A percentile compares a stretch with the other conserved stretches of the same genome.
Conservation (phyloP, 2,329 filamentous ascomycete genomes). For the Penicillium sp. region DNA sequence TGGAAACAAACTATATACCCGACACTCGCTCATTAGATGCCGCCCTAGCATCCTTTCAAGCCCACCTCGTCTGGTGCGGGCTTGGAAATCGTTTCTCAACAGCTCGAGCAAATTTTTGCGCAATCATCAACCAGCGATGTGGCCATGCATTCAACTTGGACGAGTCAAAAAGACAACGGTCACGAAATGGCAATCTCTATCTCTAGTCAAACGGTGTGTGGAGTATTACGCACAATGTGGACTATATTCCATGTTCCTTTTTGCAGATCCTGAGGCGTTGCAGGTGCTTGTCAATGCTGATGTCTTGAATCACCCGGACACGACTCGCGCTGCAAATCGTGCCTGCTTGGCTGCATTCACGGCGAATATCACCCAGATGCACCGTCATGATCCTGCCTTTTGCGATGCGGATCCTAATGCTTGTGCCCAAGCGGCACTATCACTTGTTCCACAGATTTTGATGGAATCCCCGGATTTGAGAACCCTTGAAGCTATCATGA, state of each 20-base stretch:
- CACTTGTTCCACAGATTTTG: background rate
- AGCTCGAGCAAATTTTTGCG: slow-evolving; percentile 27
- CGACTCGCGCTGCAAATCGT: slow-evolving; percentile 21
- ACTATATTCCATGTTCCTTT: background rate
- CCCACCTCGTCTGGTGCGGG: slow-evolving; percentile 31
- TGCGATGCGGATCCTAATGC: slow-evolving; percentile 29
- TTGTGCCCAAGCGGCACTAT: slow-evolving; percentile 10
- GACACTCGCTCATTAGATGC: slow-evolving; percentile 1
- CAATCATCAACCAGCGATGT: slow-evolving; percentile 18
- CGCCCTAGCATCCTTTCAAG: slow-evolving; percentile 28
- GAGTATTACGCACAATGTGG: background rate
- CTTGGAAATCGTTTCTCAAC: slow-evolving; percentile 27
- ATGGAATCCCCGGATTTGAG: background rate
- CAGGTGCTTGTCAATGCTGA: slow-evolving; percentile 25
- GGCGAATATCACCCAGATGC: slow-evolving; percentile 32
- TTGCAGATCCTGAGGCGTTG: slow-evolving; percentile 7
- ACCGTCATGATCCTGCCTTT: slow-evolving; percentile 31
- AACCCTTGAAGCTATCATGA: background rate
- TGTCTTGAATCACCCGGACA: slow-evolving; percentile 20
- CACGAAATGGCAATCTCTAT: background rate
- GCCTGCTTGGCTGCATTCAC: slow-evolving; percentile 34
- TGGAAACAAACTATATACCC: background rate
- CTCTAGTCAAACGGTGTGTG: background rate
- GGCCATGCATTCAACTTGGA: background rate
- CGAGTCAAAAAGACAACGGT: background rate